These are phyloP conservation scores for Polyrhizophydium stewartii DNA, from an alignment of 371 early-diverging fungal species.

Conservation along the genomic window DNA sequence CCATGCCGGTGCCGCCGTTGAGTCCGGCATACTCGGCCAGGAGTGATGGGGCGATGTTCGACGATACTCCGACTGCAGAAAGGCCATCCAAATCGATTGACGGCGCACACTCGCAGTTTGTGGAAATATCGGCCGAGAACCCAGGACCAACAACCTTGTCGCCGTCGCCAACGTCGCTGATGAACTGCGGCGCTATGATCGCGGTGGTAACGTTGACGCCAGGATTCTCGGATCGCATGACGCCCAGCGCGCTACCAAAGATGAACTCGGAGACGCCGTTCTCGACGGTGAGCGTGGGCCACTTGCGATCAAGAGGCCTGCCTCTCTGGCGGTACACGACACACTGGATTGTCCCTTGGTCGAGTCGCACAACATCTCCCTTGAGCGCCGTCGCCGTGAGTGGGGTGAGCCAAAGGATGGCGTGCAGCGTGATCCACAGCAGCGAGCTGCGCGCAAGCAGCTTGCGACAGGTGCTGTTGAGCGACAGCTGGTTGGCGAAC, in stretches of 20 bases:
- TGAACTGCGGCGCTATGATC: constrained; percentile 17
- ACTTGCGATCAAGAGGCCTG: constrained; percentile 5
- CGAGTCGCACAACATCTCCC: not conserved
- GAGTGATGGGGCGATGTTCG: not conserved
- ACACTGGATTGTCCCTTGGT: not conserved
- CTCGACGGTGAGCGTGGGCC: constrained; percentile 15
- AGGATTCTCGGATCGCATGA: constrained; percentile 14
- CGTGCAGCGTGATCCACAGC: constrained; percentile 12
- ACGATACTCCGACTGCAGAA: constrained; percentile 1
- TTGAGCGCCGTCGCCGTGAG: constrained; percentile 14
- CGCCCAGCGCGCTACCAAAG: constrained; percentile 29
- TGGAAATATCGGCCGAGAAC: constrained; percentile 11
- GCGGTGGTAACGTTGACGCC: not conserved
- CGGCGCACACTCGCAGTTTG: constrained; percentile 16
- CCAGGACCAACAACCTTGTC: constrained; percentile 24
- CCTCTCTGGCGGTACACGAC: not conserved
- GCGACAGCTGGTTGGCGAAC: constrained; percentile 20
- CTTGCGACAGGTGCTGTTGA: constrained; percentile 21
- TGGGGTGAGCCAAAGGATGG: constrained; percentile 9
- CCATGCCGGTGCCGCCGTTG: not conserved
- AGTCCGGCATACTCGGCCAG: not conserved
- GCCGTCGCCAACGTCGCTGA: constrained; percentile 17
- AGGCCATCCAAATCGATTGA: not conserved
- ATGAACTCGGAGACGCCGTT: constrained; percentile 21
- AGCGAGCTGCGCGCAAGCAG: constrained; percentile 5